phyloP scores from a whole-genome alignment of 495 filamentous ascomycete genomes.

The Penicillium simplicissimum region DNA sequence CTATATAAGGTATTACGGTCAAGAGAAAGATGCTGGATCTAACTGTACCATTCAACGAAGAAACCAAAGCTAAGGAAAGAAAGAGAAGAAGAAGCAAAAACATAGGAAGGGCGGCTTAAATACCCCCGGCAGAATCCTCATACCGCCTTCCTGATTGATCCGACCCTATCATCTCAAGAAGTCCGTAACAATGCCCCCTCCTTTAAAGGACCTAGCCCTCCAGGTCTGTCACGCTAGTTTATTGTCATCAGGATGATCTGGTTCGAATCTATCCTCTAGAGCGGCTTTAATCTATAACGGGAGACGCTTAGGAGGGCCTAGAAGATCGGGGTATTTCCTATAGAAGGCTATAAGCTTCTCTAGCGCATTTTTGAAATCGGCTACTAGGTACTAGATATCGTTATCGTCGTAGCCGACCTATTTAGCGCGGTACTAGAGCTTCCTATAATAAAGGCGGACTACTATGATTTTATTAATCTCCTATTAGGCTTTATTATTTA shows the following conservation, averaged over 20 bases:
- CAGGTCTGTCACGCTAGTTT: not conserved
- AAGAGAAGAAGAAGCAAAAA: no score
- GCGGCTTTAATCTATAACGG: not conserved
- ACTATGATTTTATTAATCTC: constrained; percentile 8
- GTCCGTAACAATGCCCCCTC: no score
- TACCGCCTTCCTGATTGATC: no score
- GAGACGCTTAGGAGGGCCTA: not conserved
- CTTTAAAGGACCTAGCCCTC: not conserved
- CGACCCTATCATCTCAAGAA: no score
- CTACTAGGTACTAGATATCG: constrained; percentile 3
- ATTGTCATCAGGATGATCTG: not conserved
- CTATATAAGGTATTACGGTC: no score
- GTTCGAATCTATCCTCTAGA: not conserved
- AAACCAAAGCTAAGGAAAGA: no score
- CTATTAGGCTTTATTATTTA: constrained; percentile 11
- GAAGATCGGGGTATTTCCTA: not conserved
- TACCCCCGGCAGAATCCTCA: no score
- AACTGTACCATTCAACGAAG: no score
- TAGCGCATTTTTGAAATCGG: constrained; percentile 10
- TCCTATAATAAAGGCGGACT: not conserved
- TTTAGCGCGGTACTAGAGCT: constrained; percentile 11
- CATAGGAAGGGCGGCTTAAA: no score
- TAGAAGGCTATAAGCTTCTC: not conserved
- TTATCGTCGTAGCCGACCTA: constrained; percentile 9
- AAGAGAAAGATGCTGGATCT: no score